Base-by-base conservation (phyloP, 2,329 filamentous ascomycete species). In the Pseudogymnoascus sp. region DNA sequence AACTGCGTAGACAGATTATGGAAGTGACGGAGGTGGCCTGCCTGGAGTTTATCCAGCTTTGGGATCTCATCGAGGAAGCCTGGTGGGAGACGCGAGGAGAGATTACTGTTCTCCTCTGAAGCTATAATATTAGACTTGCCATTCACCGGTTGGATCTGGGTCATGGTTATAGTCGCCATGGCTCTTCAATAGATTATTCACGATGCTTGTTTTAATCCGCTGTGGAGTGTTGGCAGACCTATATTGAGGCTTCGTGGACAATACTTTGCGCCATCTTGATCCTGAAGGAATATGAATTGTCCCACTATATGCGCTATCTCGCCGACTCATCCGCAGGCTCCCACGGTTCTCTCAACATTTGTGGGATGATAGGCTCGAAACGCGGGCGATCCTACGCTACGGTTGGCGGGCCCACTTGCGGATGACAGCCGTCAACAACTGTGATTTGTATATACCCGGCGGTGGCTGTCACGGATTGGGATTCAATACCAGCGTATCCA, bases 11-110 rank as follows among this genome's bases (percentile, higher is more conserved):
- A 66, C 5, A 75, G 66, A 60, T 75, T 75, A 63, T 75, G 67
- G 58, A 72, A 72, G 62, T 75, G 73, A 0, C 73, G 71, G n/a
- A 74, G 41, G 61, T 75, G 74, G 0, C 73, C 73, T 2, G 66
- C 67, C 64, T 74, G 73, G 13, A 29, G 15, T 68, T 62, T 37
- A 29, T 66, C 47, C 10, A 67, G 41, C 8, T 67, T 68, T 2
- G 61, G 24, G 24, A n/a, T 6, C n/a, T 50, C 15, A 15, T 47
- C 41, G 11, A 47, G 41, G 41, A 47, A 47, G 6, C 11, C 41
- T 13, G 1, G 21, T 1, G 41, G 41, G 13, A 47, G 41, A n/a
- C 29, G 41, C 8, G 41, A 29, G 10, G 41, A n/a, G 41, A 47
- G 11, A n/a, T 29, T 47, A 47, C n/a, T 47, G 21, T 9, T 10